These are phyloP conservation scores for Lipomyces yamadae DNA, from an alignment of 805 yeast genomes.

Conservation along the genomic window DNA sequence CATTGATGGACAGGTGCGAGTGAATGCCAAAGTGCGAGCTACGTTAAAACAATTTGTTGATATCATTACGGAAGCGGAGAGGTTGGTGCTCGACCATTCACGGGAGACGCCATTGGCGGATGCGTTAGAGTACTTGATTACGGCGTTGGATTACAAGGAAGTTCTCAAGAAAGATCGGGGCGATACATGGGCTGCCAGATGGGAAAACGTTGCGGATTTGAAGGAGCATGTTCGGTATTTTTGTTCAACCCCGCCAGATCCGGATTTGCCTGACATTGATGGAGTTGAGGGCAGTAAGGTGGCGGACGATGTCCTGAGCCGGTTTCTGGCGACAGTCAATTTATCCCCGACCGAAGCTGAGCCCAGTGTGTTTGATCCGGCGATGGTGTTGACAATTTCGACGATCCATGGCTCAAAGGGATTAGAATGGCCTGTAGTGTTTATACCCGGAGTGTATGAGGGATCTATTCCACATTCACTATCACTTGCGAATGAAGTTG, in stretches of 20 bases:
- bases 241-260: slow-evolving; percentile 11
- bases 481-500: slow-evolving; percentile 45
- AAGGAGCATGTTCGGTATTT: slow-evolving; percentile 14
- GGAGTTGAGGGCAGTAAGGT: slow-evolving; percentile 6
- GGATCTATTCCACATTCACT: slow-evolving; percentile 64
- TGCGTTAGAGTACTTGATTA: slow-evolving; percentile 18
- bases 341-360: slow-evolving; percentile 29
- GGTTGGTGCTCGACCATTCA: slow-evolving; percentile 8
- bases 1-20: slow-evolving; percentile 20
- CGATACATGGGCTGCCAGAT: slow-evolving; percentile 30
- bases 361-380: slow-evolving; percentile 20
- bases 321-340: slow-evolving; percentile 31
- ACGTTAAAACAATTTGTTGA: slow-evolving; percentile 19
- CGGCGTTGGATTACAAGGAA: slow-evolving; percentile 21
- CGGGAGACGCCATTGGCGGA: slow-evolving; percentile 13
- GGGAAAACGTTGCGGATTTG: slow-evolving; percentile 37
- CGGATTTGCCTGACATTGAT: slow-evolving; percentile 24
- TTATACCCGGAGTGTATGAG: slow-evolving; percentile 72
- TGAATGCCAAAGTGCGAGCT: slow-evolving; percentile 9
- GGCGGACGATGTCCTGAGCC: slow-evolving; percentile 17
- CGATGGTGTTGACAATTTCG: slow-evolving; percentile 56
- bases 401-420: slow-evolving; percentile 95
- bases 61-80: slow-evolving; percentile 17
- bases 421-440: slow-evolving; percentile 92
- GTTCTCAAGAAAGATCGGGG: slow-evolving; percentile 21